Conservation (phyloP, 768 basidiomycete genomes). For the Lactifluus volemus region DNA sequence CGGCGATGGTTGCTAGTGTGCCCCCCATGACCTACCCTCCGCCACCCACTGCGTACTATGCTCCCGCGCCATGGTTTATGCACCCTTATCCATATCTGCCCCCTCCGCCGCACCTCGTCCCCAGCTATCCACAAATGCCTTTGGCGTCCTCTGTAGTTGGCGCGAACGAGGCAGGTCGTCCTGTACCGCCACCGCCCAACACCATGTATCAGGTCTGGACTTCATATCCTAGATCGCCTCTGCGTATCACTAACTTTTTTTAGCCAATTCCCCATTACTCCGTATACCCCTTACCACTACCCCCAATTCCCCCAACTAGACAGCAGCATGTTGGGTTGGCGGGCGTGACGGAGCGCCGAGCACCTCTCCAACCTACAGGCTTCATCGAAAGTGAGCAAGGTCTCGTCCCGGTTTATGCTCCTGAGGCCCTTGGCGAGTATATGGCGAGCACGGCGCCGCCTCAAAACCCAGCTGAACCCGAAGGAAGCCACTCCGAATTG, state of each 20-base stretch:
- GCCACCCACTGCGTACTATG: constrained; percentile 9
- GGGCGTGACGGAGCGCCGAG: constrained; percentile 1
- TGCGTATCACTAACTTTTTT: background rate
- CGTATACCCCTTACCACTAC: constrained; percentile 5
- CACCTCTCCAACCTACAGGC: constrained; percentile 55
- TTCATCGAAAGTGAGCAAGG: constrained; percentile 70
- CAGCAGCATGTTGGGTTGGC: constrained; percentile 6
- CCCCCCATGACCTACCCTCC: constrained; percentile 4
- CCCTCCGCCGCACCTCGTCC: constrained; percentile 38
- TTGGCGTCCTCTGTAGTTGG: background rate
- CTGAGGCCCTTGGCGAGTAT: constrained; percentile 62
- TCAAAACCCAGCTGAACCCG: constrained; percentile 26
- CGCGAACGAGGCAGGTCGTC: constrained; percentile 5
- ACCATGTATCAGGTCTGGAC: constrained; percentile 12
- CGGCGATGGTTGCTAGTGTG: background rate
- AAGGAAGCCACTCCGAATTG: constrained; percentile 8
- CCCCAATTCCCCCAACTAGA: background rate
- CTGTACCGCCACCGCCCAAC: background rate
- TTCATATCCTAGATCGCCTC: background rate
- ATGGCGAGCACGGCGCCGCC: constrained; percentile 35
- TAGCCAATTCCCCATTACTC: constrained; percentile 13
- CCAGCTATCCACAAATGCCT: constrained; percentile 33
- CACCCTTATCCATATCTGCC: constrained; percentile 14
- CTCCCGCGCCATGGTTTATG: constrained; percentile 15
- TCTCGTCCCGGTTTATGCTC: constrained; percentile 54